Evolutionary conservation across 73 alveolate genomes (phyloP).

Genomic region (Paramecium octaurelia): DNA sequence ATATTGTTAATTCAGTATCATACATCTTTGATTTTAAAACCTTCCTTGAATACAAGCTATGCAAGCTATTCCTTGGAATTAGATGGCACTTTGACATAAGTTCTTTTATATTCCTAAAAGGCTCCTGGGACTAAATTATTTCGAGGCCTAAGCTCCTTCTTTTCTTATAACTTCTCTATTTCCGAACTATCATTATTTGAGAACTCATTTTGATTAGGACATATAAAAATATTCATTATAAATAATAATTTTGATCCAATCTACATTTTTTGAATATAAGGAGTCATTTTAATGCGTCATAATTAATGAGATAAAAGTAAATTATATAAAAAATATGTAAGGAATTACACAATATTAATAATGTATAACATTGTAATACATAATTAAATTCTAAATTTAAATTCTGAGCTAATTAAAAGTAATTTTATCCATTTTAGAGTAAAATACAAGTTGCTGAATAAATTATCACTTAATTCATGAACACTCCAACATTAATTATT

Average conservation of each 20-base stretch:
- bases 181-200: not conserved
- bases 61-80: not conserved
- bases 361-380: not conserved
- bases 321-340: not conserved
- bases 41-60: not conserved
- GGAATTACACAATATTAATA: not conserved
- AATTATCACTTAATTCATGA: not conserved
- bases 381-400: not conserved
- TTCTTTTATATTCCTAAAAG: not conserved
- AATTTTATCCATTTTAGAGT: not conserved
- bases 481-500: no score
- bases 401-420: not conserved
- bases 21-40: slow-evolving; percentile 15
- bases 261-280: not conserved
- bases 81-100: not conserved
- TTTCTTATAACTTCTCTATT: not conserved
- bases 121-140: not conserved
- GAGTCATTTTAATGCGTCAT: not conserved
- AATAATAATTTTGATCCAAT: not conserved
- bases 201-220: not conserved
- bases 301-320: not conserved
- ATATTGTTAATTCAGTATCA: not conserved
- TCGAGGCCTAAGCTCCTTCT: slow-evolving; percentile 1
- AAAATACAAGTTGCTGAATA: not conserved
- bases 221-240: not conserved